A percentile compares a stretch with the other conserved stretches of the same genome.
Conservation (phyloP, 2,329 filamentous ascomycete species). For the Atkinsonella texensis region DNA sequence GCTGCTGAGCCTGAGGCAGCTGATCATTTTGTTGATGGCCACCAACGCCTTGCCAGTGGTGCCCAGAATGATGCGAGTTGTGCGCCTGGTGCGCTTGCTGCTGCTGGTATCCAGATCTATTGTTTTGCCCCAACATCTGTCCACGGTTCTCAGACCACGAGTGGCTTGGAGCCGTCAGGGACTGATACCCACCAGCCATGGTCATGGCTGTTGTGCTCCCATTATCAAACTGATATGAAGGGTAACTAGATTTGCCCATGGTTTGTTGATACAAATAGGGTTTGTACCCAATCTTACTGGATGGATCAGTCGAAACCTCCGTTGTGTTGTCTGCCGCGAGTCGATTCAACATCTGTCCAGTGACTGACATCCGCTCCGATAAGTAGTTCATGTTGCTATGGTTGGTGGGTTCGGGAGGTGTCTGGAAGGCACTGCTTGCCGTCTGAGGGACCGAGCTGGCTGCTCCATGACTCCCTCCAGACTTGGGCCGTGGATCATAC, state of each 20-base stretch:
- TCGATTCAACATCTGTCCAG: background rate
- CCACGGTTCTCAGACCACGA: conserved; percentile 1
- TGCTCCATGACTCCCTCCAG: conserved; percentile 20
- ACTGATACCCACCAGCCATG: background rate
- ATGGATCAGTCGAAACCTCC: conserved; percentile 4
- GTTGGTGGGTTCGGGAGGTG: conserved; percentile 3
- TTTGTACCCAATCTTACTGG: conserved; percentile 17
- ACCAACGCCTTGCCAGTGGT: conserved; percentile 1
- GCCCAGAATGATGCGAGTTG: background rate
- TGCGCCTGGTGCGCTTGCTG: conserved; percentile 1
- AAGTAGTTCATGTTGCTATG: conserved; percentile 1
- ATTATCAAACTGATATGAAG: background rate
- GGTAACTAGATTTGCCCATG: background rate
- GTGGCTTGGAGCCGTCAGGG: background rate
- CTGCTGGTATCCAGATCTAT: background rate
- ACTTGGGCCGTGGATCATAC: conserved; percentile 17
- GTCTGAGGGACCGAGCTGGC: conserved; percentile 1
- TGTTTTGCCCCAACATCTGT: background rate
- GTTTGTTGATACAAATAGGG: conserved; percentile 20
- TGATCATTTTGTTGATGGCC: background rate
- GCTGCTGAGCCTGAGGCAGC: background rate
- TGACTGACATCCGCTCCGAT: background rate
- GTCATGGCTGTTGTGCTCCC: background rate
- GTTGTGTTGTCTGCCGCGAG: conserved; percentile 7
- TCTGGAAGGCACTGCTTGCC: conserved; percentile 4